phyloP scores from a whole-genome alignment of 495 filamentous ascomycete genomes.

The Penicillium lividum region DNA sequence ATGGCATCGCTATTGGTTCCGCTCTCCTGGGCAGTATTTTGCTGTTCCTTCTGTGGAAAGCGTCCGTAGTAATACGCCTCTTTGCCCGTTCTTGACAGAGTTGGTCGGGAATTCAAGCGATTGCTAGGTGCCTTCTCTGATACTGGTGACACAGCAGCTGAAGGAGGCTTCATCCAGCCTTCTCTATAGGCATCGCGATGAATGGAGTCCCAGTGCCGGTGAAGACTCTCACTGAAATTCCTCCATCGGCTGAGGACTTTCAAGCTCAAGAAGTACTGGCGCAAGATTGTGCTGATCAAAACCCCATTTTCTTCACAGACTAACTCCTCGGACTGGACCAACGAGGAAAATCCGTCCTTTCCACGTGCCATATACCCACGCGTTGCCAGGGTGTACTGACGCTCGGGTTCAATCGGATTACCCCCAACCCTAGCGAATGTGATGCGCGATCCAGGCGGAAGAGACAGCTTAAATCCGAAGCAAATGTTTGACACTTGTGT shows the following conservation, averaged over 20 bases:
- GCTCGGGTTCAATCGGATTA: slow-evolving; percentile 57
- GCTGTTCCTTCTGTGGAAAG: slow-evolving; percentile 43
- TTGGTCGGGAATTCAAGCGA: slow-evolving; percentile 19
- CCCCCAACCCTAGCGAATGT: slow-evolving; percentile 59
- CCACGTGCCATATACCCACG: slow-evolving; percentile 84
- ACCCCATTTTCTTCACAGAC: slow-evolving; percentile 85
- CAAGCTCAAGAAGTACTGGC: slow-evolving; percentile 85
- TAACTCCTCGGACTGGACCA: slow-evolving; percentile 69
- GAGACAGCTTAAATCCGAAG: slow-evolving; percentile 65
- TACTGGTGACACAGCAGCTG: slow-evolving; percentile 25
- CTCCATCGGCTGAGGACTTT: slow-evolving; percentile 78
- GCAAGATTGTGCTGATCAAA: slow-evolving; percentile 77
- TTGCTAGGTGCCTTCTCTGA: slow-evolving; percentile 31
- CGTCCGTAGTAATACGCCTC: slow-evolving; percentile 43
- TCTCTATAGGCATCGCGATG: slow-evolving; percentile 53
- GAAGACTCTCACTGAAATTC: slow-evolving; percentile 58
- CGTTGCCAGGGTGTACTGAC: slow-evolving; percentile 68
- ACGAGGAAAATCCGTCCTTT: slow-evolving; percentile 78
- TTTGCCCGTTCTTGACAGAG: slow-evolving; percentile 27
- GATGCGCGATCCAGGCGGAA: slow-evolving; percentile 61
- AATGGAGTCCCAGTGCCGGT: slow-evolving; percentile 62
- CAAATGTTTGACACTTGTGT: slow-evolving; percentile 81
- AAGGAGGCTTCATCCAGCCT: slow-evolving; percentile 41
- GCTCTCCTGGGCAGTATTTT: slow-evolving; percentile 28
- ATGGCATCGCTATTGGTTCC: slow-evolving; percentile 36